phyloP scores from a whole-genome alignment of 148 eudicot species.

The Limonium bicolor region DNA sequence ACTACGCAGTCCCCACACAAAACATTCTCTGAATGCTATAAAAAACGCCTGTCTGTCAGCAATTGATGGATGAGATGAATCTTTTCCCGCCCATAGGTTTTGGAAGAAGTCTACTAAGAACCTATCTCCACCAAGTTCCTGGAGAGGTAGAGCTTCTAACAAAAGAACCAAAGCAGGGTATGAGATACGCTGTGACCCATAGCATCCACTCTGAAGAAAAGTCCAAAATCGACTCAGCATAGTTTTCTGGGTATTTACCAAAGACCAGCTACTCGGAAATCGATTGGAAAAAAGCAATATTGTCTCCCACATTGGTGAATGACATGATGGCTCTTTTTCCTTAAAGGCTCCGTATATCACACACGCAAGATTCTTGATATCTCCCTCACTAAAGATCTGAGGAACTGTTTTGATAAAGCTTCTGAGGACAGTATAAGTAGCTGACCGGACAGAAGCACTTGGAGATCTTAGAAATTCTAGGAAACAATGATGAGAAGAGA shows the following conservation, averaged over 20 bases:
- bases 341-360: slow-evolving; percentile 75
- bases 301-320: slow-evolving; percentile 83
- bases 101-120: slow-evolving; percentile 68
- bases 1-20: slow-evolving; percentile 50
- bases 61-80: slow-evolving; percentile 30
- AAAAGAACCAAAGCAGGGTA: slow-evolving; percentile 74
- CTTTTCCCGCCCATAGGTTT: slow-evolving; percentile 75
- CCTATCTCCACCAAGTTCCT: slow-evolving; percentile 27
- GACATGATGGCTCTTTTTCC: slow-evolving; percentile 79
- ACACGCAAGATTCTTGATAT: slow-evolving; percentile 46
- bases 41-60: slow-evolving; percentile 56
- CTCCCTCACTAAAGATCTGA: slow-evolving; percentile 49
- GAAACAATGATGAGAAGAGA: slow-evolving; percentile 51
- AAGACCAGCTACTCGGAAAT: slow-evolving; percentile 66
- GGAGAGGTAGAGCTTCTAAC: slow-evolving; percentile 57
- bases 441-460: slow-evolving; percentile 61
- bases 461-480: slow-evolving; percentile 57
- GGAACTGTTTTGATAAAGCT: slow-evolving; percentile 67
- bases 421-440: slow-evolving; percentile 58
- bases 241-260: slow-evolving; percentile 50
- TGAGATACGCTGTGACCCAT: slow-evolving; percentile 89
- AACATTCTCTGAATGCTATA: slow-evolving; percentile 62
- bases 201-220: slow-evolving; percentile 80
- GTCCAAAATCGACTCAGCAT: slow-evolving; percentile 51
- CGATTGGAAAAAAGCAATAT: slow-evolving; percentile 41